Evolutionary conservation across 768 basidiomycete genomes (phyloP), one percentile per base, ranked within the genome.

Genomic region (Postia placenta): DNA sequence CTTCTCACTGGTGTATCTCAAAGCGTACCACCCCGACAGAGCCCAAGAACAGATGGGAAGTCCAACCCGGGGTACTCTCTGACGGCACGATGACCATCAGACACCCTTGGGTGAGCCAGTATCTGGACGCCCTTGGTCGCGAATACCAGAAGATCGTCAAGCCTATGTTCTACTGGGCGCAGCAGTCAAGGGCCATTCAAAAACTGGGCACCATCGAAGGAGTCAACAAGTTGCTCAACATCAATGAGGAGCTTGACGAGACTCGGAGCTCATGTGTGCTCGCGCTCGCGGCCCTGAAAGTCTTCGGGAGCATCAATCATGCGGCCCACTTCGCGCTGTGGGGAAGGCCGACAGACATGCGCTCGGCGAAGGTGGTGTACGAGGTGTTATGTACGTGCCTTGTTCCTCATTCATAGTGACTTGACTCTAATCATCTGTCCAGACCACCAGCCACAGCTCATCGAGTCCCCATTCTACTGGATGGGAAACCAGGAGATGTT

Each of bases 251-350:
- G 1, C 47, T 55, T 11, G 27, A 11, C 45, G 47, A 52, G 20
- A 27, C 43, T 17, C 47, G 49, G 66, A 75, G 49, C 60, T 58
- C 54, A 28, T 59, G 72, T 48, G 60, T 81, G 45, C 72, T 80
- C 51, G 73, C 74, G 28, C 75, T 84, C 44, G 77, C 75, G 5
- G 82, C 81, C 3, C 74, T 84, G 49, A 71, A 74, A 3, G 75
- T 83, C 11, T 75, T 80, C 54, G 72, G 76, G 54, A 66, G 68
- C 45, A 75, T 74, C 11, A 66, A 70, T 37, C 74, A 81, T 62
- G 73, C 72, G 14, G 75, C 73, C 5, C 80, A 81, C 57, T 78
- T 78, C 76, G 61, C 77, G 20, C 77, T 85, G 61, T 85, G 82
- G 82, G 72, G 70, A 40, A 69, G 68, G 47, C 71, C 69, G 36